These are phyloP conservation scores for Phalaenopsis hybrid DNA, from an alignment of 116 monocot genomes.

Conservation along the genomic window DNA sequence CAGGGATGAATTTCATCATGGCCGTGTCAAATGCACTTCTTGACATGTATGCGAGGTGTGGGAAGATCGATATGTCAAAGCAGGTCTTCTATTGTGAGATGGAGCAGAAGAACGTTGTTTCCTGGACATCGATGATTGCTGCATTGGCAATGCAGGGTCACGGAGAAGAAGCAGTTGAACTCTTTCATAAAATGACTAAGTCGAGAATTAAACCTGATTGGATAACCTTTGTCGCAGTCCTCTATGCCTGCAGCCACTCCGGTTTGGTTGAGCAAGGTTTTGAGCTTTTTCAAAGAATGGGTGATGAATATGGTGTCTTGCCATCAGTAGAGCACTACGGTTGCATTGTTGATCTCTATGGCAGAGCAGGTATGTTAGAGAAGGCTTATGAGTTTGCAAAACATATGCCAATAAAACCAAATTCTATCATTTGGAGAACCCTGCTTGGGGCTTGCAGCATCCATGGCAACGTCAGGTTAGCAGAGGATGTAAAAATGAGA, in stretches of 20 bases:
- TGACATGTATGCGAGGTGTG: constrained; percentile 67
- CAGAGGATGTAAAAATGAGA: constrained; percentile 29
- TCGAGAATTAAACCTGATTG: constrained; percentile 40
- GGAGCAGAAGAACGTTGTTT: constrained; percentile 38
- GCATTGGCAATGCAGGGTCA: constrained; percentile 54
- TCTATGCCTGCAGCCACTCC: constrained; percentile 67
- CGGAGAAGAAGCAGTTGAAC: constrained; percentile 38
- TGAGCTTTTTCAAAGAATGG: constrained; percentile 41
- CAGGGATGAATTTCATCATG: constrained; percentile 16
- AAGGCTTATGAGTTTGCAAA: constrained; percentile 37
- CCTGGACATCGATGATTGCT: constrained; percentile 67
- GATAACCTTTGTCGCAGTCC: constrained; percentile 41
- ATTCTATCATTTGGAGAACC: constrained; percentile 58
- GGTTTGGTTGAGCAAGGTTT: constrained; percentile 42
- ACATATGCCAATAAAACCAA: constrained; percentile 45
- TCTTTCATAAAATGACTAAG: constrained; percentile 44
- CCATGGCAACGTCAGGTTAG: constrained; percentile 39
- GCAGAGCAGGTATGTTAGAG: constrained; percentile 42
- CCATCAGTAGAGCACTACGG: constrained; percentile 58
- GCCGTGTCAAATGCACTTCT: constrained; percentile 43
- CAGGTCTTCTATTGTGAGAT: constrained; percentile 32
- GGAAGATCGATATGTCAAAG: constrained; percentile 31
- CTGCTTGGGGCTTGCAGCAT: constrained; percentile 60
- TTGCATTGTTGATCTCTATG: constrained; percentile 72
- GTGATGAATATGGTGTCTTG: constrained; percentile 23